Percentiles rank a stretch among this genome's conserved stretches.
Evolutionary conservation across 129 eudicot genomes (phyloP).

Genomic region (Silybum marianum): DNA sequence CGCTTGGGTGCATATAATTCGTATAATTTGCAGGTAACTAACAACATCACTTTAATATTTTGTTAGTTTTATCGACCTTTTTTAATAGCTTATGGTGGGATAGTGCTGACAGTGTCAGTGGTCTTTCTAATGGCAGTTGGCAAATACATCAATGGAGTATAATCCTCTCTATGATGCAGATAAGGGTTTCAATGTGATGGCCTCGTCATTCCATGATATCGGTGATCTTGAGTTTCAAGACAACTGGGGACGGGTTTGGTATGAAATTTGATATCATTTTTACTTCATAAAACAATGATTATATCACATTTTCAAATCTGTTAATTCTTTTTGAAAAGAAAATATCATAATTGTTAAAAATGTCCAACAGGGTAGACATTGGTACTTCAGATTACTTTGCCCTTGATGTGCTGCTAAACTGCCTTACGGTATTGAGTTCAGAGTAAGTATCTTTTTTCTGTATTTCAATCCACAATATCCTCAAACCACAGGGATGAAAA

Average conservation of each 20-base stretch:
- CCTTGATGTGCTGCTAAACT: slow-evolving; percentile 82
- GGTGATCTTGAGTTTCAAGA: slow-evolving; percentile 93
- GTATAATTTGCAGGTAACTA: slow-evolving; percentile 77
- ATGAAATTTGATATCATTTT: slow-evolving; percentile 9
- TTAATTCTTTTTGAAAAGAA: neutral
- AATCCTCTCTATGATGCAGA: slow-evolving; percentile 86
- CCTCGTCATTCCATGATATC: slow-evolving; percentile 91
- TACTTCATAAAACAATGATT: neutral
- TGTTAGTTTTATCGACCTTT: slow-evolving; percentile 2
- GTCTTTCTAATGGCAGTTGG: slow-evolving; percentile 54
- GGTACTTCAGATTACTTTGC: slow-evolving; percentile 85
- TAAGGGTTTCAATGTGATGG: slow-evolving; percentile 77
- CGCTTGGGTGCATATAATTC: slow-evolving; percentile 90
- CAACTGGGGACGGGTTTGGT: slow-evolving; percentile 96
- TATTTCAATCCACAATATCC: neutral
- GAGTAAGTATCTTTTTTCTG: slow-evolving; percentile 62
- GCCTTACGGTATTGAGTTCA: slow-evolving; percentile 82
- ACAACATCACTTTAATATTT: neutral
- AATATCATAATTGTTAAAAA: slow-evolving; percentile 5
- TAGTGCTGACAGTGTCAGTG: neutral
- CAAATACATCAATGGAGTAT: slow-evolving; percentile 78
- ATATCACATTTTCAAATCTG: neutral
- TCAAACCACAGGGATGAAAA: no score
- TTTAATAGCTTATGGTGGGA: neutral
- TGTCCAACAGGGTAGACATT: slow-evolving; percentile 81